Evolutionary conservation across 2,329 filamentous ascomycete genomes (phyloP), one percentile per base, ranked within the genome.

Genomic region (Ambrosiella beaveri): DNA sequence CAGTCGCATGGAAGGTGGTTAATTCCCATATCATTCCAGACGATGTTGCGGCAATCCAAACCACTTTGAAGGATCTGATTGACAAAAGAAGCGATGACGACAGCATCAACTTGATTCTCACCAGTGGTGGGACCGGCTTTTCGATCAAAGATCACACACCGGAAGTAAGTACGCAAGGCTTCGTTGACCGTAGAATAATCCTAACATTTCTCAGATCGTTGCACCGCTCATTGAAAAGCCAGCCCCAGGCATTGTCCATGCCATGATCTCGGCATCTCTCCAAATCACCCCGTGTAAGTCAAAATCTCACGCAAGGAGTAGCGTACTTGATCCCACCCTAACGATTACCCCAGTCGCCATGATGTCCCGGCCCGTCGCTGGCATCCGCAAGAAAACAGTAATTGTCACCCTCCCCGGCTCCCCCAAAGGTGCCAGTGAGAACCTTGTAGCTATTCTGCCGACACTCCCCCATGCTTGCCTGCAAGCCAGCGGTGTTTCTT

Each of bases 391-490:
- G 62, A 82, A 81, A 61, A 84, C 88, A 0, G 70, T 98, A 56
- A 85, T 98, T 27, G 72, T 96, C 62, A 98, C 93, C 0, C 74
- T 98, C 2, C 93, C 93, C 0, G 93, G 93, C 1, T 97, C 91
- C 0, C 93, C 93, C 0, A 97, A 97, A 68, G 93, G 90, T 1
- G 93, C 93, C 7, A 87, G 82, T 65, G 93, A 98, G 72, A 98
- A 97, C 66, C 77, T 98, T 0, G 82, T 93, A 66, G 84, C 90
- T 1, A 76, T 98, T 6, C 73, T 98, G 62, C 94, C 89, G 67
- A 81, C 91, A n/a, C 72, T 98, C 5, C 90, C 91, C 0, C 93
- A 98, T 70, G 93, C 93, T n/a, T 98, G 93, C 64, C 73, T 86
- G 7, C 91, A 97, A 72, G 86, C 88, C 36, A 81, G 86, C 0